Base-by-base conservation (phyloP, 345 rosid species). In the Hirschfeldia incana region DNA sequence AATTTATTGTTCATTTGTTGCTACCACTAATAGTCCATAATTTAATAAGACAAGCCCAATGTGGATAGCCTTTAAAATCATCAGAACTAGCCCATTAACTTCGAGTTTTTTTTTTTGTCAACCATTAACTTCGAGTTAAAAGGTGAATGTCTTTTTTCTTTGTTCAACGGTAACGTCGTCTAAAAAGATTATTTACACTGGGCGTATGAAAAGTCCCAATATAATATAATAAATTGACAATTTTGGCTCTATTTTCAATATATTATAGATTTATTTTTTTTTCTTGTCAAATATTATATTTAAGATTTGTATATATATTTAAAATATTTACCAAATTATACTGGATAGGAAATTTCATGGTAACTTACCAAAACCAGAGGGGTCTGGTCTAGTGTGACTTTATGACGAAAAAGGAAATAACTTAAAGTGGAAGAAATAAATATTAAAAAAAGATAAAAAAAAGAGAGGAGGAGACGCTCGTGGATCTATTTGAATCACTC, bases 401-500 rank as follows among this genome's bases (percentile, higher is more conserved):
- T 39, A 37, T 13, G 42, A 61, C 61, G 62, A 75, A 75, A 74
- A 55, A 34, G 72, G 62, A 63, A 79, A 79, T 80, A 69, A 53
- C 83, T 80, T 74, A 80, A 49, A 49, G 55, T 49, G 55, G 15
- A 49, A 49, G 6, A 44, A 44, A 44, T 3, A 44, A 44, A 44
- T 1, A 49, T 49, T n/a, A n/a, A 49, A 13, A 63, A 73, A 57
- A 1, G 33, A 59, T 26, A 61, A 67, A 59, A 42, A 3, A 8
- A 55, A 28, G 51, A 37, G 16, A 37, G 16, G 2, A 2, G 12
- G 3, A 26, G 44, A 32, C 42, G 51, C 36, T 76, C 83, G 82
- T 81, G 89, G 87, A 65, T 84, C 80, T 89, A 89, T 89, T 89
- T 87, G 88, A 86, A 84, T 87, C 89, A 82, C 85, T 81, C 68